phyloP scores from a whole-genome alignment of 371 early-diverging fungal species.

The Circinella minor region DNA sequence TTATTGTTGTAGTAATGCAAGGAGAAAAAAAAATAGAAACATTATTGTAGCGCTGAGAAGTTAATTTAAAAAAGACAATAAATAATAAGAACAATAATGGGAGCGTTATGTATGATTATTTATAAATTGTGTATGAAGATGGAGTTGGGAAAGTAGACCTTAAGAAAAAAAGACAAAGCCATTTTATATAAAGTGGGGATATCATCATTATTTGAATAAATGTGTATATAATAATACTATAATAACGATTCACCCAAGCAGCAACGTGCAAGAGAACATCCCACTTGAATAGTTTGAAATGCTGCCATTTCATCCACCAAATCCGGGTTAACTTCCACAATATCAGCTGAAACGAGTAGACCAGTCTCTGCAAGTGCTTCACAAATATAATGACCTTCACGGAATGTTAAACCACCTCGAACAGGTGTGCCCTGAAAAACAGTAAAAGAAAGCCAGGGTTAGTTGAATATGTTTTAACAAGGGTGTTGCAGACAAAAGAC shows the following conservation, averaged over 20 bases:
- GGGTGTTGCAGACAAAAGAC: background rate
- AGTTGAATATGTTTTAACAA: no score
- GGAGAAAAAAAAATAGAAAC: no score
- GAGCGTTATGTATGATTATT: no score
- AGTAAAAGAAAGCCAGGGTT: background rate
- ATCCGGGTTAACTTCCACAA: constrained; percentile 94
- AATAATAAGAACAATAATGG: no score
- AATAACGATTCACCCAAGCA: constrained; percentile 81
- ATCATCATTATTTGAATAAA: background rate
- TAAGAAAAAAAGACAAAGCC: background rate
- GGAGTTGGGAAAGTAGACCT: no score
- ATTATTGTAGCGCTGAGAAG: no score
- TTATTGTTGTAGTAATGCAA: no score
- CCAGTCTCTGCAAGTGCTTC: constrained; percentile 92
- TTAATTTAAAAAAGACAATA: no score
- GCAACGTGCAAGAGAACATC: constrained; percentile 83
- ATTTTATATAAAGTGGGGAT: background rate
- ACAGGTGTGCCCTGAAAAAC: constrained; percentile 85
- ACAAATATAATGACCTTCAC: constrained; percentile 91
- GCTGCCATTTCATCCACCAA: constrained; percentile 75
- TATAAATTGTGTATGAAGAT: no score
- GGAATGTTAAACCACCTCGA: constrained; percentile 92
- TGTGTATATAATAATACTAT: constrained; percentile 16
- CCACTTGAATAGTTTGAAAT: constrained; percentile 86
- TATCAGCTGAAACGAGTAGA: constrained; percentile 87